Evolutionary conservation across 208 protist genomes (phyloP), one percentile per base, ranked within the genome.

Genomic region (Porcisia deanei): DNA sequence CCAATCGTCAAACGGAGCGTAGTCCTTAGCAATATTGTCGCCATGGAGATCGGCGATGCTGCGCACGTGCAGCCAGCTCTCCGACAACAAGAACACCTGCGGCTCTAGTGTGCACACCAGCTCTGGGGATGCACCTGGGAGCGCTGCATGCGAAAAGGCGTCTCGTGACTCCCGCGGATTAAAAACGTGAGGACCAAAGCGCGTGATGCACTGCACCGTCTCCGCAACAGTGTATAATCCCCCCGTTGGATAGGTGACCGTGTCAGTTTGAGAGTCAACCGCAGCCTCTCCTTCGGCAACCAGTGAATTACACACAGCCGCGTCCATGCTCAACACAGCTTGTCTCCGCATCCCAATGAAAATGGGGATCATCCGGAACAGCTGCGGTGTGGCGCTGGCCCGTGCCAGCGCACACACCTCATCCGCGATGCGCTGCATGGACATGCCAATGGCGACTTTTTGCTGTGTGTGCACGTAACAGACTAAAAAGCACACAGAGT

Each of bases 141-240:
- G 14, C 41, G 5, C 63, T 67, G 18, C 39, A 43, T 47, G 63
- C 37, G 63, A 47, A 14, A 52, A 47, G 63, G 20, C 63, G 39
- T 34, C 63, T 25, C 20, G 1, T 18, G 41, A 43, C 41, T 20
- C 47, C 25, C 47, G n/a, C 66, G 43, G 47, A 43, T 57, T 6
- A 53, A 73, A 45, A 8, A 9, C 20, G 22, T 71, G 76, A 55
- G 61, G 70, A 18, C 0, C 39, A 1, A 71, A 16, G 18, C 71
- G 77, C 1, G 77, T n/a, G 22, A 78, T 73, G 49, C 80, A 80
- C 75, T 75, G 79, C 61, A 55, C 58, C 41, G 68, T 58, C 37
- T 64, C 64, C 1, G 77, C 49, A 16, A 91, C 68, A 6, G 87
- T 93, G 79, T 96, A 96, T 49, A 93, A 61, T 2, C 92, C 92